Evolutionary conservation across 176 grass and related monocot species (phyloP), one percentile per base, ranked within the genome.

Genomic region (Dendrocalamus sinicus): DNA sequence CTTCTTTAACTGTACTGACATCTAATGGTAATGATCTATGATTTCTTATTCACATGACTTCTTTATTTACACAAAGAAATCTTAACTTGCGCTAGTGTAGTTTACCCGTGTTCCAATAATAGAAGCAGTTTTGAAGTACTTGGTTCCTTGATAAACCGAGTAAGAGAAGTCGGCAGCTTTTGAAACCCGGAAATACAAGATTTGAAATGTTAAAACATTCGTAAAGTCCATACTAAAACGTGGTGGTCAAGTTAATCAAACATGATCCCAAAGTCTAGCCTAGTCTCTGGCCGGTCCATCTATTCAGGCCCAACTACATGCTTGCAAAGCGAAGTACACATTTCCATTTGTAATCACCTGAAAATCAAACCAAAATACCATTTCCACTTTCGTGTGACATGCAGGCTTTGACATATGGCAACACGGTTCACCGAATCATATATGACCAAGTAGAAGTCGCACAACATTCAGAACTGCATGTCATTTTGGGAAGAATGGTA

Each of bases 251-350:
- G 76, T 19, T 24, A 60, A 43, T 30, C 61, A 48, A 50, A 11
- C 46, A 41, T 22, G 50, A 3, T 24, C 28, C 40, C 20, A 48
- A 67, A 62, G 26, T 62, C 28, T 7, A 85, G 44, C 65, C 22
- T 61, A 23, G 14, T 22, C 24, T 12, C 39, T 81, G 52, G 63
- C 83, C 64, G 43, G 77, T 85, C 71, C 54, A 76, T 19, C 20
- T 30, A 48, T 22, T 70, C 3, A 52, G 32, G 28, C 72, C 62
- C 64, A 70, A 0, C 37, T 61, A 13, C 23, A 57, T 58, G 16
- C 8, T n/a, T 37, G 19, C 3, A 44, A 26, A 71, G 24, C 53
- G 4, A 48, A 63, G 24, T 13, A 10, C 8, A 39, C 39, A 40
- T 70, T 70, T 76, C 35, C 72, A 59, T 76, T 8, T 50, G 32